Base-by-base conservation (phyloP, 805 yeast species). In the Saccharomycopsis oosterbeekiorum region DNA sequence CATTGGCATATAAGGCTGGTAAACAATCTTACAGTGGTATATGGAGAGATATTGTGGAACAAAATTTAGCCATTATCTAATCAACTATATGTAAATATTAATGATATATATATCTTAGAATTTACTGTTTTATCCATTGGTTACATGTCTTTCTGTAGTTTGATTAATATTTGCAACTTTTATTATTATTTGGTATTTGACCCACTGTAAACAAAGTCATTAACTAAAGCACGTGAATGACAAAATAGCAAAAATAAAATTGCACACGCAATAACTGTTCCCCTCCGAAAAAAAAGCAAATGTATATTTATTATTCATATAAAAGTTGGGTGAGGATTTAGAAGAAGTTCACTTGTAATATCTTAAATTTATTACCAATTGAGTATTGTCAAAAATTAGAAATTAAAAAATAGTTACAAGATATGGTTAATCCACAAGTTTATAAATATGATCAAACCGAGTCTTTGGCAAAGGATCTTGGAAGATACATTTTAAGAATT, bases 391-490 rank as follows among this genome's bases (percentile, higher is more conserved):
- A n/a, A 1, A 17, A 55, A 17, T 10, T 55, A 39, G 6, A 12
- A 29, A 55, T 2, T 12, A 37, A 1, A n/a, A 4, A 29, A 29
- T n/a, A 5, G 12, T 53, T 21, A 21, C 10, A 9, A 17, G 56
- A 34, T 26, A 59, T 61, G 61, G 57, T 59, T 15, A 57, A 62
- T 53, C 53, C 55, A 5, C 62, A 62, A 57, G 62, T 62, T 2
- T 62, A 53, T 40, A 60, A 62, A 37, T 82, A 81, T 66, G 70
- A 79, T 3, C 83, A 82, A 51, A 80, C 86, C 8, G 71, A 69
- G 17, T 84, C 81, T 42, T 86, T 89, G 37, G 87, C 96, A 65
- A 70, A 74, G 21, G 79, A 86, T 2, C 84, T 89, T 41, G 96
- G 89, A 9, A 73, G 78, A 58, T 82, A 81, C 68, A 77, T 89